A percentile compares a stretch with the other conserved stretches of the same genome.
Conservation (phyloP, 2,329 filamentous ascomycete species). For the Tolypocladium ophioglossoides region DNA sequence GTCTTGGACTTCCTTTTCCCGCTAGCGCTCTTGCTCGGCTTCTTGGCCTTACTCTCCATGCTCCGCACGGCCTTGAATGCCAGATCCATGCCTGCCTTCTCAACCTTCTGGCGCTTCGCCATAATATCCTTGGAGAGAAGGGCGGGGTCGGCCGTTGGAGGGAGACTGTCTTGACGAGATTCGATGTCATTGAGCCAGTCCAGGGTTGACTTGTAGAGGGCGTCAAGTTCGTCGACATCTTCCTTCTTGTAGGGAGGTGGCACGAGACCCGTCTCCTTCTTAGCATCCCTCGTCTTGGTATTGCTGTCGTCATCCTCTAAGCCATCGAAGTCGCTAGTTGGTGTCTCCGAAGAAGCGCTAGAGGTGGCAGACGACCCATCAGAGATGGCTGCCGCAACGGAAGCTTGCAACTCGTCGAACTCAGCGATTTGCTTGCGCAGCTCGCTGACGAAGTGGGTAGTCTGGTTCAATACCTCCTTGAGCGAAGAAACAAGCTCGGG, state of each 20-base stretch:
- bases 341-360: conserved; percentile 34
- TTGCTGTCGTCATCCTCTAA: conserved; percentile 59
- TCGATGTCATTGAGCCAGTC: conserved; percentile 69
- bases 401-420: conserved; percentile 51
- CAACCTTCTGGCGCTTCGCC: conserved; percentile 58
- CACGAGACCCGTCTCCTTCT: conserved; percentile 36
- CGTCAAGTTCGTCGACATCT: conserved; percentile 58
- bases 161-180: conserved; percentile 59
- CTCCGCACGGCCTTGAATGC: conserved; percentile 56
- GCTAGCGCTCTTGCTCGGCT: conserved; percentile 19
- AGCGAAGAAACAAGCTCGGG: conserved; percentile 59
- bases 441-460: conserved; percentile 57
- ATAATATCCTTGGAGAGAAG: conserved; percentile 63
- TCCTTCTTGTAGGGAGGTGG: conserved; percentile 61
- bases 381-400: conserved; percentile 24
- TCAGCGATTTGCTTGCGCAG: conserved; percentile 62
- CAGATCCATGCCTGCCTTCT: conserved; percentile 58
- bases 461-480: conserved; percentile 59
- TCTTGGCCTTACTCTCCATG: conserved; percentile 29
- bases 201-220: conserved; percentile 49
- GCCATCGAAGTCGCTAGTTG: conserved; percentile 54
- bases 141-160: conserved; percentile 61
- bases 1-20: conserved; percentile 26
- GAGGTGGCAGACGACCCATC: conserved; percentile 15
- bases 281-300: conserved; percentile 26